A percentile compares a stretch with the other conserved stretches of the same genome.
phyloP scores from a whole-genome alignment of 257 asterid genomes.

The Parsonsia alboflavescens region DNA sequence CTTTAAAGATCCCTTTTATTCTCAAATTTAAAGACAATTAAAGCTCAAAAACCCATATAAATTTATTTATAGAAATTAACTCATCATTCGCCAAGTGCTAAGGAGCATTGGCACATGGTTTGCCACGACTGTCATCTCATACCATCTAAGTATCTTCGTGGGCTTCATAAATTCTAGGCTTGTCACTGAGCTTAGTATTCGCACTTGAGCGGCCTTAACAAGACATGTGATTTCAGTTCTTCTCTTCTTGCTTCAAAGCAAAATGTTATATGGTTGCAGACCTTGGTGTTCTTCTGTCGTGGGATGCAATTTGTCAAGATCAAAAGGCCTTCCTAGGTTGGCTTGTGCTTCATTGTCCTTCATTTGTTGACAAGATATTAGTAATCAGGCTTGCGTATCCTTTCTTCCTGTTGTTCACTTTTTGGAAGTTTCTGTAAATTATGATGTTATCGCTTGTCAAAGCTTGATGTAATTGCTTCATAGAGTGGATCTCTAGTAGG shows the following conservation, averaged over 20 bases:
- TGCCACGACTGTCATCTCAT: background rate
- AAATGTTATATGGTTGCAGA: background rate
- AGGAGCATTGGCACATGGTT: background rate
- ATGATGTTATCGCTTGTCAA: conserved; percentile 2
- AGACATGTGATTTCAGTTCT: background rate
- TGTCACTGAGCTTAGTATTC: background rate
- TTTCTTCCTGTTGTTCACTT: background rate
- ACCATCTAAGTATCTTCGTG: background rate
- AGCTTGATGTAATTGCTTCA: background rate
- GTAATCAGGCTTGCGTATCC: background rate
- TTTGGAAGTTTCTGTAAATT: background rate
- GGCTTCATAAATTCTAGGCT: background rate
- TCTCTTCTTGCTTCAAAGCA: too few relatives aligned
- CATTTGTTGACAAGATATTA: background rate
- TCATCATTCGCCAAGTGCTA: background rate
- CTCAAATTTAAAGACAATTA: too few relatives aligned
- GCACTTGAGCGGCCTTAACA: background rate
- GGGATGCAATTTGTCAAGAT: background rate
- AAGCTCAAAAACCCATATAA: too few relatives aligned
- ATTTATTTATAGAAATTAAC: too few relatives aligned
- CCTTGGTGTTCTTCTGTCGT: background rate
- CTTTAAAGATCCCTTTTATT: too few relatives aligned
- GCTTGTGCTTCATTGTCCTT: background rate
- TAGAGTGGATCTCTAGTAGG: background rate
- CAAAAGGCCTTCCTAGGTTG: background rate